Base-by-base conservation (phyloP, 257 asterid genomes). In the Jasminum sambac region DNA sequence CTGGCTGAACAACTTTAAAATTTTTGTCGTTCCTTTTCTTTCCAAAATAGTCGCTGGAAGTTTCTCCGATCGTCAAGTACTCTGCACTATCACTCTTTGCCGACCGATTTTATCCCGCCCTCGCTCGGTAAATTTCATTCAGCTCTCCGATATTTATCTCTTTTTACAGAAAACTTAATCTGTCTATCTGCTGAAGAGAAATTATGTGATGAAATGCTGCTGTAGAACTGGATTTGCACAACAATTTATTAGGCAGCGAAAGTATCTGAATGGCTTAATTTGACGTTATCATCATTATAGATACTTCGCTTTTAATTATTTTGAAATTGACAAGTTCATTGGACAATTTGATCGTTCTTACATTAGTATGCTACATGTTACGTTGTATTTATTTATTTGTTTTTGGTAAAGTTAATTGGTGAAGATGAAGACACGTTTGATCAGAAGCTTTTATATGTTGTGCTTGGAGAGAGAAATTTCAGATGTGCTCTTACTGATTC, bases 71-170 rank as follows among this genome's bases (percentile, higher is more conserved):
- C 57, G 92, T 92, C 75, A 92, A 92, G 43, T 92, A 88, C 82
- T 84, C 97, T 0, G 96, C 97, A 9, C 72, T 92, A 10, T 72
- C 95, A 10, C 78, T 92, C 25, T 92, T 86, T 67, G 88, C 89
- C 2, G 95, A 88, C 65, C 97, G 98, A 34, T 85, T 92, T 77
- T 90, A 83, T 76, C 96, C 96, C 25, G 76, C 86, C 63, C 79
- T 88, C 46, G 69, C 82, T 66, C 60, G 89, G 89, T 80, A 50
- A 39, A 13, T 11, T 60, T 40, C 8, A n/a, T 30, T 40, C 17
- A 61, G 6, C 68, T 63, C 25, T 70, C 55, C 8, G 9, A 34
- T 62, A 39, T 64, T 65, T 26, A 5, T 3, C 37, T 50, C 6
- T n/a, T 14, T 41, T 43, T 11, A 43, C 26, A 0, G 59, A 50